Evolutionary conservation across 2,329 filamentous ascomycete species (phyloP).

Genomic region (Cladophialophora immunda): DNA sequence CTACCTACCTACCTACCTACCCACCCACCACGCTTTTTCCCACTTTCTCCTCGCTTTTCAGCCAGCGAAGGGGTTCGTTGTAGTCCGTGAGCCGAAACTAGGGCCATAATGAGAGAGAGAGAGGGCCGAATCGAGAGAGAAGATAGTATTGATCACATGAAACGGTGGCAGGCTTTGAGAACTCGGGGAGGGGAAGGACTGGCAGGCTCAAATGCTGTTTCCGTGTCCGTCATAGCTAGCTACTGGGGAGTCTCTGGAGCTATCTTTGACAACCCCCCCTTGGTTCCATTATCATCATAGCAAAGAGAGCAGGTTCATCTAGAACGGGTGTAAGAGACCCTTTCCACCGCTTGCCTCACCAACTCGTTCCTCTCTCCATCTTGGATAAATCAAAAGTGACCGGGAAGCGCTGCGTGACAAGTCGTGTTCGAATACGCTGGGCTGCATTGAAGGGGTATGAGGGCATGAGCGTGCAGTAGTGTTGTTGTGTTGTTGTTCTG

Average conservation of each 20-base stretch:
- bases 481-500: not conserved
- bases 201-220: not conserved
- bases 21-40: too few relatives aligned
- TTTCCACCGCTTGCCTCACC: not conserved
- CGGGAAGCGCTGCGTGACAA: not conserved
- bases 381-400: not conserved
- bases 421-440: not conserved
- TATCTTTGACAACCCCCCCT: not conserved
- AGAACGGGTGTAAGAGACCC: not conserved
- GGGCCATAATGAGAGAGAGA: too few relatives aligned
- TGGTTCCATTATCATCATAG: not conserved
- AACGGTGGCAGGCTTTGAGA: too few relatives aligned
- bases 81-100: too few relatives aligned
- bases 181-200: not conserved
- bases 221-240: constrained; percentile 1
- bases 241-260: not conserved
- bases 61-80: too few relatives aligned
- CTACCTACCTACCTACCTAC: too few relatives aligned
- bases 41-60: too few relatives aligned
- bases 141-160: too few relatives aligned
- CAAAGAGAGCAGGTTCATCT: not conserved
- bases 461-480: not conserved
- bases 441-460: not conserved
- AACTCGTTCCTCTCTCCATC: not conserved
- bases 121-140: too few relatives aligned